Base-by-base conservation (phyloP, 768 basidiomycete genomes). In the Clathrus columnatus region DNA sequence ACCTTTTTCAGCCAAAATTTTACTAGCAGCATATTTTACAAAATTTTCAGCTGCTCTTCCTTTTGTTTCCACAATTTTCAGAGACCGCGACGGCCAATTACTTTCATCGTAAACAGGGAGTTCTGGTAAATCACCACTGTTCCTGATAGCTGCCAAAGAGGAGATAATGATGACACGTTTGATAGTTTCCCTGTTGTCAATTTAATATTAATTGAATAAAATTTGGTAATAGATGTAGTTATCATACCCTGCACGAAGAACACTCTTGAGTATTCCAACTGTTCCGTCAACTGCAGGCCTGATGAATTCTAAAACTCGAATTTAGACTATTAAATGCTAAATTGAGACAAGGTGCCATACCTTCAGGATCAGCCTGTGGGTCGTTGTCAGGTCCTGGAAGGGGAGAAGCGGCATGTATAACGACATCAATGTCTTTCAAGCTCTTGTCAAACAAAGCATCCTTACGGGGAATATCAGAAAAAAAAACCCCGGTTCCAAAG, bases 141-240 rank as follows among this genome's bases (percentile, higher is more conserved):
- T 8, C n/a, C 8, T 18, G 24, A 48, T 11, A 17, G 46, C 24
- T 0, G 78, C 84, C 45, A 66, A 70, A 1, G 85, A 87, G 8
- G 81, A 81, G 0, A 84, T 87, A 56, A 87, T 67, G 7, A 89
- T 79, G 45, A 92, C 70, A 2, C 88, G 79, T 64, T 85, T 82
- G 61, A 91, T 72, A 8, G 46, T 8, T 10, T 17, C 14, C 14
- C 41, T 42, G 41, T 42, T 18, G 64, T 61, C 14, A n/a, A n/a
- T n/a, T n/a, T n/a, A n/a, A n/a, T n/a, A n/a, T n/a, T n/a, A n/a
- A n/a, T n/a, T n/a, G n/a, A n/a, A n/a, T n/a, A n/a, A n/a, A n/a
- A n/a, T n/a, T n/a, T n/a, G n/a, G n/a, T n/a, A n/a, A n/a, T 73
- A 59, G 49, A 77, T 72, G 61, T 30, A 44, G 2, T 3, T 42